These are phyloP conservation scores for Moesziomyces aphidis DNA, from an alignment of 1,284 basidiomycete genomes.

Conservation along the genomic window DNA sequence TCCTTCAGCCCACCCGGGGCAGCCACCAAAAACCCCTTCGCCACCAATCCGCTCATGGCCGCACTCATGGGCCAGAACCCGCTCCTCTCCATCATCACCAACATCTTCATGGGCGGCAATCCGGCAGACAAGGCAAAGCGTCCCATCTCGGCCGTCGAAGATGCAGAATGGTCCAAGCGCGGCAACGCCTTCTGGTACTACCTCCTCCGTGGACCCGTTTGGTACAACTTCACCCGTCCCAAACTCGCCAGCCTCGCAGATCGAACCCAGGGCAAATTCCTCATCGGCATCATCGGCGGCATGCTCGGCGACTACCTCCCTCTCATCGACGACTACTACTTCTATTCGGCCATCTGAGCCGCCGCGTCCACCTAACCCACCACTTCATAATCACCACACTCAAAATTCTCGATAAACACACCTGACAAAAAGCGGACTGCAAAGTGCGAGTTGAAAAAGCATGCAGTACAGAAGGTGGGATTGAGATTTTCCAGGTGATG, in stretches of 20 bases:
- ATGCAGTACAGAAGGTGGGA: neutral
- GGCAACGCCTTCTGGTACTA: conserved; percentile 87
- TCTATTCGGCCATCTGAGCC: conserved; percentile 71
- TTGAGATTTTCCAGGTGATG: neutral
- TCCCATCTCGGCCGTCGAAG: conserved; percentile 67
- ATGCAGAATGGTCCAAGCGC: conserved; percentile 79
- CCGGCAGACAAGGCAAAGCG: conserved; percentile 38
- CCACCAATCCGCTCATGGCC: conserved; percentile 53
- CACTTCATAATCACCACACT: neutral
- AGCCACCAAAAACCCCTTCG: conserved; percentile 13
- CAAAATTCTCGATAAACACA: too few relatives aligned
- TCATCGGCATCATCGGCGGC: conserved; percentile 80
- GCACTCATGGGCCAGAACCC: conserved; percentile 59
- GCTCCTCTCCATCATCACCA: conserved; percentile 53
- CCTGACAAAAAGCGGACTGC: too few relatives aligned
- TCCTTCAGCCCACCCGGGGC: conserved; percentile 28
- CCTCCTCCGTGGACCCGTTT: conserved; percentile 86
- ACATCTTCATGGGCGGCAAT: conserved; percentile 42
- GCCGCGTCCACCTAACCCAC: neutral
- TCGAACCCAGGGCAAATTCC: conserved; percentile 75
- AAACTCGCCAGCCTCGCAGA: conserved; percentile 77
- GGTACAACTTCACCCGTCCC: conserved; percentile 83
- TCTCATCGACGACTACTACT: conserved; percentile 93
- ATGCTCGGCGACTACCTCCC: conserved; percentile 90
- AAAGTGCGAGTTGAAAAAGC: too few relatives aligned